Base-by-base conservation (phyloP, 139 green algal species). In the Nannochloris sp. region DNA sequence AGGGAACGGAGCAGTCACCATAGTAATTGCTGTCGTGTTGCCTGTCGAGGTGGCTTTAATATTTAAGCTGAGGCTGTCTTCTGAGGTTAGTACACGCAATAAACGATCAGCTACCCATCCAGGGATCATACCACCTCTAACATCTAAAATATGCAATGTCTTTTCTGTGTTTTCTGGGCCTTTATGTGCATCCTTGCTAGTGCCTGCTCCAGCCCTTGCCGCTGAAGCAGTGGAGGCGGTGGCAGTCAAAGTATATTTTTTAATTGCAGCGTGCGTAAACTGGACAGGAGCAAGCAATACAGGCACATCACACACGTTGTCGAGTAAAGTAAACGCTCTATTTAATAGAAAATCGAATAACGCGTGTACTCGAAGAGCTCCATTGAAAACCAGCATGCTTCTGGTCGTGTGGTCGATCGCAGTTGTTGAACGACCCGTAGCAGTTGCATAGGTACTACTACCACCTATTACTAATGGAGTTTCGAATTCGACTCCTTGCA, bases 281-380 rank as follows among this genome's bases (percentile, higher is more conserved):
- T 71, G 51, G 8, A 54, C 60, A 2, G 83, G 83, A 30, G 83
- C 63, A 44, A 86, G 64, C 54, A 90, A 71, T 51, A 74, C 27
- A 12, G 83, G 83, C 47, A 90, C 67, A 34, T 90, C 83, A 27
- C 47, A 76, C 12, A 54, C 58, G 6, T 76, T 63, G 0, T 59
- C 64, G 25, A 27, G 14, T n/a, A 39, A 54, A 15, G n/a, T 42
- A 12, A 68, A 70, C 3, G 19, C 31, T 29, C 84, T 74, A 33
- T 82, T 72, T 15, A 85, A 24, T 19, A 89, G 54, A 24, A 73
- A 83, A 39, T 90, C 77, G 44, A 82, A 85, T 10, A 89, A 68
- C 14, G 71, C 76, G 35, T 86, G 78, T 36, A 87, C 83, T 3
- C 73, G 61, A 3, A 64, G 6, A 2, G 60, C 39, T 0, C 79